Evolutionary conservation across 345 rosid species (phyloP).

Genomic region (Gossypium anomalum): DNA sequence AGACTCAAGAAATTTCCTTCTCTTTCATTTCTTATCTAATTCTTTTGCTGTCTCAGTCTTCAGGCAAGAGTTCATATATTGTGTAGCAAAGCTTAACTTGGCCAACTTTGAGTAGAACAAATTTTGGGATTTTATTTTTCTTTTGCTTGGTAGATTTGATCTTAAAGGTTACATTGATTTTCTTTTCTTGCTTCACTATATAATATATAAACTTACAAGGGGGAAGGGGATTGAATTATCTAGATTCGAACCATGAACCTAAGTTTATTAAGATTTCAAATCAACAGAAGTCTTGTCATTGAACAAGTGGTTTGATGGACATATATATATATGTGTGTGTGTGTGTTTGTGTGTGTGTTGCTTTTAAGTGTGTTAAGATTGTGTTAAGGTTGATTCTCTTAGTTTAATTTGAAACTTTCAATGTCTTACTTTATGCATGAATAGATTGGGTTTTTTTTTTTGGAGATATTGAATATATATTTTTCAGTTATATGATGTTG

Average conservation of each 20-base stretch:
- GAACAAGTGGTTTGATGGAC: no score
- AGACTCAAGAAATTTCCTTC: constrained; percentile 6
- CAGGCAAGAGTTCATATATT: background rate
- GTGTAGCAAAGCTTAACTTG: constrained; percentile 1
- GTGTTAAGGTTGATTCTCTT: background rate
- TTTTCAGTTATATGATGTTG: background rate
- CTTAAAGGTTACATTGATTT: constrained; percentile 23
- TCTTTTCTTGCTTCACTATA: background rate
- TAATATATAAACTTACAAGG: no score
- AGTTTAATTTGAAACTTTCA: background rate
- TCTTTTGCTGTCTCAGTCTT: constrained; percentile 25
- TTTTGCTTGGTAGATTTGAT: constrained; percentile 17
- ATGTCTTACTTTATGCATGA: background rate
- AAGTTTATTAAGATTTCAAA: no score
- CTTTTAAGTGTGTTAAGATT: no score
- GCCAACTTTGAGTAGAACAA: background rate
- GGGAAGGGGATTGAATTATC: no score
- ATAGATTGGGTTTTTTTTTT: background rate
- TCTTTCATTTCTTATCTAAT: constrained; percentile 7
- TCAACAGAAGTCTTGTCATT: no score
- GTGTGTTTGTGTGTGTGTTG: no score
- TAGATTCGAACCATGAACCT: no score
- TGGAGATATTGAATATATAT: background rate
- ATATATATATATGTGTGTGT: no score
- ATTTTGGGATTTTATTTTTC: background rate